Percentiles rank a stretch among this genome's conserved stretches.
These are phyloP conservation scores for Saturnispora gosingensis DNA, from an alignment of 805 yeast genomes.

Conservation along the genomic window DNA sequence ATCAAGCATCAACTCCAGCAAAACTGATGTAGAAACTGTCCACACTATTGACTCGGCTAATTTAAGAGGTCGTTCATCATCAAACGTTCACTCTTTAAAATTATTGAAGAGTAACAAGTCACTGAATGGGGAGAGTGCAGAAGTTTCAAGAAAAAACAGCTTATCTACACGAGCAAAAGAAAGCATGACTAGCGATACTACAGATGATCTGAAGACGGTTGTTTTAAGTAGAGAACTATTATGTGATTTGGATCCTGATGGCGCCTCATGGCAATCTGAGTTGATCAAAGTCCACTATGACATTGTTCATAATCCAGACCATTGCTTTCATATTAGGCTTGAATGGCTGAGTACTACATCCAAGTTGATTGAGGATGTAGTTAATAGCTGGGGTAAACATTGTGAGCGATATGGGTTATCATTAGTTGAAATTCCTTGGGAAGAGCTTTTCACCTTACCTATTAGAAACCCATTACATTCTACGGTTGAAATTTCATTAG, in stretches of 20 bases:
- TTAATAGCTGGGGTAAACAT: slow-evolving; percentile 67
- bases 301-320: slow-evolving; percentile 86
- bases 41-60: slow-evolving; percentile 2
- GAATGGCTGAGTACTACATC: slow-evolving; percentile 94
- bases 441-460: slow-evolving; percentile 72
- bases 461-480: slow-evolving; percentile 81
- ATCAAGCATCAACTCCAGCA: slow-evolving; percentile 3
- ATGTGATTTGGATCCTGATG: slow-evolving; percentile 66
- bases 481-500: slow-evolving; percentile 56
- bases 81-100: slow-evolving; percentile 3
- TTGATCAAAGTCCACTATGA: slow-evolving; percentile 79
- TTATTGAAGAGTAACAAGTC: neutral
- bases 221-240: slow-evolving; percentile 57
- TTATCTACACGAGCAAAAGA: neutral
- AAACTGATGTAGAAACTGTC: neutral
- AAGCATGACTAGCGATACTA: slow-evolving; percentile 4
- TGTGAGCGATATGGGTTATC: slow-evolving; percentile 80
- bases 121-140: neutral
- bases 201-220: slow-evolving; percentile 25
- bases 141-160: neutral
- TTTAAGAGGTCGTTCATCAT: slow-evolving; percentile 1
- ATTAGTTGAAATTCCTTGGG: slow-evolving; percentile 85
- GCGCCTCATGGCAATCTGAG: slow-evolving; percentile 69
- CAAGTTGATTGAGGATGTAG: slow-evolving; percentile 69
- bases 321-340: slow-evolving; percentile 81